These are phyloP conservation scores for Neocatenulostroma microsporum DNA, from an alignment of 2,329 filamentous ascomycete genomes.

Conservation along the genomic window DNA sequence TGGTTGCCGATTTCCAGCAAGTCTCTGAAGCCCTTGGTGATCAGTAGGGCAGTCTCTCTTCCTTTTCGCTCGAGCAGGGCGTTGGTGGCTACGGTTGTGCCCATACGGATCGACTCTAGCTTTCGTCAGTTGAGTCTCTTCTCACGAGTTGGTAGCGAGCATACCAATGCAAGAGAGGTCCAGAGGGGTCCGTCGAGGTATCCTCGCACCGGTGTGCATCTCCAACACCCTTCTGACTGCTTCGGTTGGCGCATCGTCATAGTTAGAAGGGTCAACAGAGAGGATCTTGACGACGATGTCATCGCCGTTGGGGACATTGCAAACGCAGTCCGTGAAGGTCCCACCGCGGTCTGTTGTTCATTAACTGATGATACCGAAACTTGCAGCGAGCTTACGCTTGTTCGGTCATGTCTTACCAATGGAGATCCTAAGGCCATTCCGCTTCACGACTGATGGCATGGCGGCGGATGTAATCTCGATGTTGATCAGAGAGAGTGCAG, in stretches of 20 bases:
- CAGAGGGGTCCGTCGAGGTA: slow-evolving; percentile 14
- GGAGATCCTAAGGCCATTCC: too few relatives aligned
- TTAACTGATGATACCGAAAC: too few relatives aligned
- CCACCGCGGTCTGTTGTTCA: slow-evolving; percentile 25
- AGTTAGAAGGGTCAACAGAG: slow-evolving; percentile 25
- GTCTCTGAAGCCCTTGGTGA: slow-evolving; percentile 77
- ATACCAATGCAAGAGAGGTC: too few relatives aligned
- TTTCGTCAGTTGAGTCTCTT: slow-evolving; percentile 21
- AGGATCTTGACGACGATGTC: slow-evolving; percentile 28
- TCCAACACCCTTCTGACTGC: slow-evolving; percentile 28
- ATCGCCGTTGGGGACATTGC: slow-evolving; percentile 15
- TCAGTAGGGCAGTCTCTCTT: slow-evolving; percentile 73
- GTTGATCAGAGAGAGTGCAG: too few relatives aligned
- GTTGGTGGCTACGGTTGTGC: slow-evolving; percentile 82
- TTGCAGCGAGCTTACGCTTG: too few relatives aligned
- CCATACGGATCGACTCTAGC: slow-evolving; percentile 16
- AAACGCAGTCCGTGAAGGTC: slow-evolving; percentile 25
- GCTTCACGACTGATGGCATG: too few relatives aligned
- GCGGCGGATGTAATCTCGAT: too few relatives aligned
- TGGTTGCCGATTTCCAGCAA: slow-evolving; percentile 83
- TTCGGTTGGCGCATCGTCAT: slow-evolving; percentile 28
- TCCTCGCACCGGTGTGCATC: slow-evolving; percentile 14
- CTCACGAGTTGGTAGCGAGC: too few relatives aligned
- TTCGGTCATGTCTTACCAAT: too few relatives aligned
- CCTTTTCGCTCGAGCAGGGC: slow-evolving; percentile 82